These are phyloP conservation scores for Cytospora paraplurivora DNA, from an alignment of 2,329 filamentous ascomycete species.

Conservation along the genomic window DNA sequence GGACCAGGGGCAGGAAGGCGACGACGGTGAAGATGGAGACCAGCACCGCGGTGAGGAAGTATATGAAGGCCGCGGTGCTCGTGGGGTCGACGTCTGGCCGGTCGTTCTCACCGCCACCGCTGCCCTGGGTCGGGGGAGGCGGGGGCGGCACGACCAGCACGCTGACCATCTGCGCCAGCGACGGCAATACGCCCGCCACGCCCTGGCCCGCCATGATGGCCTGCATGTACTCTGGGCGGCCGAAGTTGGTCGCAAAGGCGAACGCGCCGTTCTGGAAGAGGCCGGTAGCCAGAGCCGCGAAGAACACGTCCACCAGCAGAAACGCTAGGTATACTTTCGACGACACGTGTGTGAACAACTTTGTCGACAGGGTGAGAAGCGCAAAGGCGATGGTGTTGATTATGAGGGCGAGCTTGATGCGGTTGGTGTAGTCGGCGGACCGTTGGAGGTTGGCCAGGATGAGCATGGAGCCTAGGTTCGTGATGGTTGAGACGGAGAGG, in stretches of 20 bases:
- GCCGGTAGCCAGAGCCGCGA: conserved; percentile 77
- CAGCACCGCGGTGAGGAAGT: conserved; percentile 84
- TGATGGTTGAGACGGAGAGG: conserved; percentile 80
- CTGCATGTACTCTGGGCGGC: conserved; percentile 85
- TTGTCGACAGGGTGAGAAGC: conserved; percentile 79
- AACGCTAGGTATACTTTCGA: conserved; percentile 75
- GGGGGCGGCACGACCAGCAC: conserved; percentile 66
- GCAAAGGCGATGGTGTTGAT: conserved; percentile 78
- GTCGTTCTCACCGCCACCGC: conserved; percentile 30
- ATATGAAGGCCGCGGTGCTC: conserved; percentile 78
- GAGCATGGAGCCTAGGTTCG: conserved; percentile 76
- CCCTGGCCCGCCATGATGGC: conserved; percentile 95
- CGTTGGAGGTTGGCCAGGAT: conserved; percentile 79
- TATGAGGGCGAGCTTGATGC: conserved; percentile 75
- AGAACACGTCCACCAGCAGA: conserved; percentile 77
- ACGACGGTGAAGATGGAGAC: conserved; percentile 72
- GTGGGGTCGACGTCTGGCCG: conserved; percentile 36
- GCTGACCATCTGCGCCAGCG: conserved; percentile 81
- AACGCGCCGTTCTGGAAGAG: conserved; percentile 94
- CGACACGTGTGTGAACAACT: conserved; percentile 62
- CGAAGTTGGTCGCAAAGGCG: conserved; percentile 86
- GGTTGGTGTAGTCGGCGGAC: conserved; percentile 81
- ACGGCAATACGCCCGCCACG: conserved; percentile 86
- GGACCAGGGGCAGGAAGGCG: conserved; percentile 74
- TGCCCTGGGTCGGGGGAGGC: conserved; percentile 3